These are phyloP conservation scores for Arthrobotrys musiformis DNA, from an alignment of 2,329 filamentous ascomycete species.

Conservation along the genomic window DNA sequence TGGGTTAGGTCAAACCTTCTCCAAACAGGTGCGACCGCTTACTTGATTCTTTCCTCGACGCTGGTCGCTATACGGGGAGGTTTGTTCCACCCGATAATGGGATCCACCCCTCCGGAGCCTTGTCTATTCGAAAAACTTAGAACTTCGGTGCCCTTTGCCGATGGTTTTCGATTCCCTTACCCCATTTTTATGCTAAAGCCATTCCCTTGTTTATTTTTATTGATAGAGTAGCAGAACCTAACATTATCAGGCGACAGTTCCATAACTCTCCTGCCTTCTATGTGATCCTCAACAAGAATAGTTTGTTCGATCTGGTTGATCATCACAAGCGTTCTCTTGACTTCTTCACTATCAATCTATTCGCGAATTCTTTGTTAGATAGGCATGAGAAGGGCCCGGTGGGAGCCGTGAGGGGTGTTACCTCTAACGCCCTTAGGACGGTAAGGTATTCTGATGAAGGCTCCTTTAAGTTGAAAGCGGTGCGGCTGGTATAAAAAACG, in stretches of 20 bases:
- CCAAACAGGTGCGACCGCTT: slow-evolving; percentile 38
- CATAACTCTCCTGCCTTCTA: slow-evolving; percentile 76
- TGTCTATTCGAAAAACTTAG: slow-evolving; percentile 35
- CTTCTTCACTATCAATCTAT: slow-evolving; percentile 79
- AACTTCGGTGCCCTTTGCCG: background rate
- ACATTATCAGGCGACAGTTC: slow-evolving; percentile 76
- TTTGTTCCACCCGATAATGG: slow-evolving; percentile 66
- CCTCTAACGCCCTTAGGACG: slow-evolving; percentile 78
- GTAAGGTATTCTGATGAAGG: slow-evolving; percentile 79
- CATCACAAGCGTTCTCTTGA: slow-evolving; percentile 85
- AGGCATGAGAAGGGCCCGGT: background rate
- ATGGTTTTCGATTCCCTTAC: slow-evolving; percentile 60
- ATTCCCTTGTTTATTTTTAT: slow-evolving; percentile 70
- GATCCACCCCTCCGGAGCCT: slow-evolving; percentile 58
- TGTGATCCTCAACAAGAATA: slow-evolving; percentile 76
- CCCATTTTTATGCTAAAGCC: slow-evolving; percentile 70
- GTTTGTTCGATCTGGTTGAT: slow-evolving; percentile 84
- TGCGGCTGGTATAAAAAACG: slow-evolving; percentile 73
- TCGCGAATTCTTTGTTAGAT: background rate
- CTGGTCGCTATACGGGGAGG: slow-evolving; percentile 83
- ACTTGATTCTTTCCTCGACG: slow-evolving; percentile 73
- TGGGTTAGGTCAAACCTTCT: background rate
- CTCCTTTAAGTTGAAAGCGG: slow-evolving; percentile 74
- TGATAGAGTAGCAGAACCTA: slow-evolving; percentile 75
- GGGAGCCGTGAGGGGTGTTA: slow-evolving; percentile 59